These are phyloP conservation scores for Peniophora sp. DNA, from an alignment of 1,284 basidiomycete species.

Conservation along the genomic window DNA sequence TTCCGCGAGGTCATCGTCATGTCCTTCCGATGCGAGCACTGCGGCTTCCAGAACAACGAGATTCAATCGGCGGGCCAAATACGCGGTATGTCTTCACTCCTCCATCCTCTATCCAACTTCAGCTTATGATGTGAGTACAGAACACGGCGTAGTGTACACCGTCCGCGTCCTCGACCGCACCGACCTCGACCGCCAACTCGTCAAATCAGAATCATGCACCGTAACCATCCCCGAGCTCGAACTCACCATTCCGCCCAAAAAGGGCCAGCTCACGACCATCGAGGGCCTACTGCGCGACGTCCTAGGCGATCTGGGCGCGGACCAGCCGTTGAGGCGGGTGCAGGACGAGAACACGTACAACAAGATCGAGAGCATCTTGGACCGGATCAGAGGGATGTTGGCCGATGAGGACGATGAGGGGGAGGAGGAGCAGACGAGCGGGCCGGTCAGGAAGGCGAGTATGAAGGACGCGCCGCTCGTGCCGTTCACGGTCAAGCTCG, in stretches of 20 bases:
- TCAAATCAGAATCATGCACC: constrained; percentile 83
- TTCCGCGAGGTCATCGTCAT: constrained; percentile 95
- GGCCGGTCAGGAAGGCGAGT: constrained; percentile 21
- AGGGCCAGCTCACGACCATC: constrained; percentile 92
- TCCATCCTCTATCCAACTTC: not conserved
- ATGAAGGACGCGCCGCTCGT: constrained; percentile 50
- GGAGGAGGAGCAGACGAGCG: constrained; percentile 14
- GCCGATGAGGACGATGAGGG: constrained; percentile 49
- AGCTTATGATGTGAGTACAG: constrained; percentile 25
- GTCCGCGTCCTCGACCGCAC: constrained; percentile 67
- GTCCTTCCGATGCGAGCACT: constrained; percentile 94
- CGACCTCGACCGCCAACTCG: constrained; percentile 90
- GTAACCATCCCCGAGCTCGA: constrained; percentile 84
- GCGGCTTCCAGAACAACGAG: constrained; percentile 89
- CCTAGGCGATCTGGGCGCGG: constrained; percentile 72
- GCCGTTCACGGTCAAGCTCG: constrained; percentile 79
- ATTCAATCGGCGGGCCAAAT: constrained; percentile 89
- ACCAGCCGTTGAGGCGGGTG: constrained; percentile 84
- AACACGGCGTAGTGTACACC: constrained; percentile 70
- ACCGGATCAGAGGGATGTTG: constrained; percentile 62
- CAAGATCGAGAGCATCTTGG: constrained; percentile 76
- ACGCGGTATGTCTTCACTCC: constrained; percentile 49
- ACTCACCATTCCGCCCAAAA: constrained; percentile 82
- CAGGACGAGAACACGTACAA: constrained; percentile 72
- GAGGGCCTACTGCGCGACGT: constrained; percentile 90